Evolutionary conservation across 306 rosid species (phyloP).

Genomic region (Macrotyloma uniflorum): DNA sequence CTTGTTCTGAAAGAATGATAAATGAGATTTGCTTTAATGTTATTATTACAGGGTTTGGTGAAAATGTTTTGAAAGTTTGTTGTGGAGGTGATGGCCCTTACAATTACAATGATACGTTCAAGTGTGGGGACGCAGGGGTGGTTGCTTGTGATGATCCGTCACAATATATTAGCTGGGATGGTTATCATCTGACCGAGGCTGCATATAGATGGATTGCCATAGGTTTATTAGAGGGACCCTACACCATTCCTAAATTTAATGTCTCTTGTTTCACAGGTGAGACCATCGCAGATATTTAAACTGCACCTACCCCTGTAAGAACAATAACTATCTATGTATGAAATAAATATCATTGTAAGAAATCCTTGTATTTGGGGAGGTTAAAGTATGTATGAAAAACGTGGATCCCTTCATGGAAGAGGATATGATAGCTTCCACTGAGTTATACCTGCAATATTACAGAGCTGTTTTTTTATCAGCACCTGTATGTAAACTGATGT

Average conservation of each 20-base stretch:
- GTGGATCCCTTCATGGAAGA: not conserved
- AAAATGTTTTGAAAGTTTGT: conserved; percentile 40
- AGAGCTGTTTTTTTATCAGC: not conserved
- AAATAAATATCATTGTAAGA: not conserved
- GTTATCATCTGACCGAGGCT: conserved; percentile 68
- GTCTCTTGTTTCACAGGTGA: conserved; percentile 13
- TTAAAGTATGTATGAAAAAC: too few species aligned
- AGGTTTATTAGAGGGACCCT: conserved; percentile 47
- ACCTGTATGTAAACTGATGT: too few species aligned
- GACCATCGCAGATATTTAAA: not conserved
- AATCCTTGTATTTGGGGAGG: too few species aligned
- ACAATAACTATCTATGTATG: not conserved
- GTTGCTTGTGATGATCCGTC: conserved; percentile 53
- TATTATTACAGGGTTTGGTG: conserved; percentile 43
- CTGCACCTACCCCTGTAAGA: too few species aligned
- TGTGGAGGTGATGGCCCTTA: conserved; percentile 55
- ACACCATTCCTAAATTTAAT: conserved; percentile 42
- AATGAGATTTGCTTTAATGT: not conserved
- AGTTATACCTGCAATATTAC: not conserved
- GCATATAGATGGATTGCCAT: conserved; percentile 57
- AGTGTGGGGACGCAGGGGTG: conserved; percentile 36
- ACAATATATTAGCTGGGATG: conserved; percentile 62
- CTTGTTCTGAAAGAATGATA: conserved; percentile 5
- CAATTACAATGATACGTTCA: conserved; percentile 38
- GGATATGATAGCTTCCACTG: not conserved